Evolutionary conservation across 257 asterid species (phyloP).

Genomic region (Gynochthodes officinalis): DNA sequence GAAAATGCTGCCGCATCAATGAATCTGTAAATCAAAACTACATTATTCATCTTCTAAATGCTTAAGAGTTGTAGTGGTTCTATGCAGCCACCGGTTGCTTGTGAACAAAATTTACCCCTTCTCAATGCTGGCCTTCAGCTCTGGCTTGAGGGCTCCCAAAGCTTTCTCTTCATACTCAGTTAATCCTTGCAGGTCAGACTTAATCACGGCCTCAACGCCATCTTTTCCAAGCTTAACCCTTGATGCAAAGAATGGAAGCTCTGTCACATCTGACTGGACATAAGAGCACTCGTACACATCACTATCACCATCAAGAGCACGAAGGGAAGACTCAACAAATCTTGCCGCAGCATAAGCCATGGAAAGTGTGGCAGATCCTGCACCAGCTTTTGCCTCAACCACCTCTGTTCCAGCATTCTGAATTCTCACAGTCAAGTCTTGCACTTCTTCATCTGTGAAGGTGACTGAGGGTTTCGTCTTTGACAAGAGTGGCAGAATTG

Average conservation of each 20-base stretch:
- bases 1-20: constrained; percentile 23
- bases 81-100: constrained; percentile 66
- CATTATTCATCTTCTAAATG: constrained; percentile 31
- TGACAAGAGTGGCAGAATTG: constrained; percentile 72
- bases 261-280: constrained; percentile 62
- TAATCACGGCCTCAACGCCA: constrained; percentile 73
- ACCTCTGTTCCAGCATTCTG: constrained; percentile 93
- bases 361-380: constrained; percentile 92
- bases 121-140: constrained; percentile 76
- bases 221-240: constrained; percentile 73
- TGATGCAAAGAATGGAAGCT: constrained; percentile 85
- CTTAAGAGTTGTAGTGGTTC: constrained; percentile 14
- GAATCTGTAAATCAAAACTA: constrained; percentile 19
- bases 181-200: constrained; percentile 67
- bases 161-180: constrained; percentile 75
- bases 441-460: constrained; percentile 61
- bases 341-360: constrained; percentile 92
- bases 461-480: constrained; percentile 63
- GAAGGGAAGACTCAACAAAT: constrained; percentile 82
- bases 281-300: constrained; percentile 77
- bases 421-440: constrained; percentile 67
- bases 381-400: constrained; percentile 92
- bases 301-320: constrained; percentile 77
- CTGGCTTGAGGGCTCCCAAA: constrained; percentile 77
- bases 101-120: constrained; percentile 64